Evolutionary conservation across 2,329 filamentous ascomycete species (phyloP).

Genomic region (Cladosporium phlei): DNA sequence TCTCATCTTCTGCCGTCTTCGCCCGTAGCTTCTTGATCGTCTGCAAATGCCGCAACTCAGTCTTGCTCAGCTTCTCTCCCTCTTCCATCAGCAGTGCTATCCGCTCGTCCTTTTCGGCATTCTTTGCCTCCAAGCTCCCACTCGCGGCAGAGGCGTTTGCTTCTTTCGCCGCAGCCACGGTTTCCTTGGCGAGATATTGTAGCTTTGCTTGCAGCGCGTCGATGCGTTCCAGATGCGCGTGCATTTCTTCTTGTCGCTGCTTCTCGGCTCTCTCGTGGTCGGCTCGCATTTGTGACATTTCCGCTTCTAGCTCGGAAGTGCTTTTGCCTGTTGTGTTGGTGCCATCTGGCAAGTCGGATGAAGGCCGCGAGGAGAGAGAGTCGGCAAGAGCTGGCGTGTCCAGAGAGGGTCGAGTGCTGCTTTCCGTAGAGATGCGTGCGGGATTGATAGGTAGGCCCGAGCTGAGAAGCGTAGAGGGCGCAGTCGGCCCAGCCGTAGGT

Average conservation of each 20-base stretch:
- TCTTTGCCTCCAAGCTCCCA: conserved; percentile 67
- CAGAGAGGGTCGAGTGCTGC: conserved; percentile 20
- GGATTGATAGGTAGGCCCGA: conserved; percentile 34
- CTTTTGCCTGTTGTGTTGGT: conserved; percentile 12
- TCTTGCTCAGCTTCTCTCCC: conserved; percentile 79
- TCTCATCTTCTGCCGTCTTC: conserved; percentile 49
- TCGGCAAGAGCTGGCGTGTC: conserved; percentile 22
- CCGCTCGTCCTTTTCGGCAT: conserved; percentile 85
- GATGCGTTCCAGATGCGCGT: conserved; percentile 79
- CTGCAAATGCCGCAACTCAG: conserved; percentile 76
- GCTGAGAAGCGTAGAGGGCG: conserved; percentile 21
- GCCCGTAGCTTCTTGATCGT: conserved; percentile 73
- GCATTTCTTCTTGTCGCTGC: conserved; percentile 74
- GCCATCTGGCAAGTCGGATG: conserved; percentile 23
- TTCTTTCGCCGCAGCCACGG: conserved; percentile 68
- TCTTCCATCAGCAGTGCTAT: conserved; percentile 89
- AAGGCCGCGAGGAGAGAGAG: conserved; percentile 21
- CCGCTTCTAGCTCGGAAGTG: conserved; percentile 37
- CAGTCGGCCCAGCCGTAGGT: background rate
- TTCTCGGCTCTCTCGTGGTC: conserved; percentile 49
- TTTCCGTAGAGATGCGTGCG: conserved; percentile 29
- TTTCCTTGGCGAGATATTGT: conserved; percentile 77
- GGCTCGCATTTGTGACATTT: conserved; percentile 46
- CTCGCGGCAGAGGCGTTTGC: conserved; percentile 57
- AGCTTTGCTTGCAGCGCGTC: conserved; percentile 89